These are phyloP conservation scores for Nitzschia sp. DNA, from an alignment of 108 stramenopile genomes.

Conservation along the genomic window DNA sequence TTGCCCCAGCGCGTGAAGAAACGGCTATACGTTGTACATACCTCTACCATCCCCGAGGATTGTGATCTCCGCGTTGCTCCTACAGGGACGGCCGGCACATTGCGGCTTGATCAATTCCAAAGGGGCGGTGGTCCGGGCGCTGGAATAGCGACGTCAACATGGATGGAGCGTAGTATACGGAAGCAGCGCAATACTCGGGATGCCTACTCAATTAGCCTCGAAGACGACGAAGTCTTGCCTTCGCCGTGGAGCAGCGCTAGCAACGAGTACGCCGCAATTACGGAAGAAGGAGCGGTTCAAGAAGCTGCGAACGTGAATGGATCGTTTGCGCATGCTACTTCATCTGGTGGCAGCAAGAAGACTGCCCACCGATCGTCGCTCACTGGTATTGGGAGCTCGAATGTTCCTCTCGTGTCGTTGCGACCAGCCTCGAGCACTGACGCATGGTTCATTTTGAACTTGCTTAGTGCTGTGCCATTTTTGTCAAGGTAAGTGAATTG, in stretches of 20 bases:
- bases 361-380: constrained; percentile 16
- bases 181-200: constrained; percentile 11
- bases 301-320: not conserved
- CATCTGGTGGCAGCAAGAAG: constrained; percentile 4
- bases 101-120: constrained; percentile 64
- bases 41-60: constrained; percentile 69
- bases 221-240: constrained; percentile 26
- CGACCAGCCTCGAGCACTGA: constrained; percentile 84
- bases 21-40: constrained; percentile 93
- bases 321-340: constrained; percentile 14
- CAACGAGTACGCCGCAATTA: constrained; percentile 39
- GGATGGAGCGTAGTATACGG: constrained; percentile 17
- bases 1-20: constrained; percentile 78
- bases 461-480: constrained; percentile 84
- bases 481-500: constrained; percentile 64
- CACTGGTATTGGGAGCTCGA: constrained; percentile 11
- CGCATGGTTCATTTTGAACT: constrained; percentile 88
- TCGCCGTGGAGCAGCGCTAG: constrained; percentile 29
- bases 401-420: constrained; percentile 68
- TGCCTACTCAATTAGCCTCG: constrained; percentile 17
- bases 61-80: constrained; percentile 81
- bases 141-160: constrained; percentile 24
- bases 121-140: constrained; percentile 9
- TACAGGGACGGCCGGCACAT: constrained; percentile 88
- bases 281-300: constrained; percentile 14